A percentile compares a stretch with the other conserved stretches of the same genome.
Evolutionary conservation across 2,329 filamentous ascomycete species (phyloP).

Genomic region (Fusarium floridanum): DNA sequence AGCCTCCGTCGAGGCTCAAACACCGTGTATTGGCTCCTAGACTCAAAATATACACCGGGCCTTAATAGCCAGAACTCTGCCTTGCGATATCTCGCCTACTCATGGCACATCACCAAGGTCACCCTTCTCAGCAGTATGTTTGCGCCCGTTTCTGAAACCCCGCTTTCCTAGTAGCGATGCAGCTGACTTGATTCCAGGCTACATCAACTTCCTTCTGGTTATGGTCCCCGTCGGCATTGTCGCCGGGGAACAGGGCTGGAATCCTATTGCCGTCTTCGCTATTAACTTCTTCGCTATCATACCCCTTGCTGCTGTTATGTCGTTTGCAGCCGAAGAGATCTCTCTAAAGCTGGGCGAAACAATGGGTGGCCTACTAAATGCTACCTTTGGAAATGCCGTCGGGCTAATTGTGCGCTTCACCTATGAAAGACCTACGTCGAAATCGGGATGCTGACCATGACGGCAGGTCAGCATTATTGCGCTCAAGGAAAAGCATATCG

Average conservation of each 20-base stretch:
- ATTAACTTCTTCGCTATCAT: conserved; percentile 57
- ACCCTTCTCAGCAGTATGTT: conserved; percentile 70
- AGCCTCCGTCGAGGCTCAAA: conserved; percentile 38
- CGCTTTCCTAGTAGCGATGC: not conserved
- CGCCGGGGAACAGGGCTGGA: not conserved
- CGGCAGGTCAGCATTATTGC: too few relatives aligned
- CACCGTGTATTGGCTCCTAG: conserved; percentile 60
- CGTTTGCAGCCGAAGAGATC: too few relatives aligned
- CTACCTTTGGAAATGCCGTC: too few relatives aligned
- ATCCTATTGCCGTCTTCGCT: not conserved
- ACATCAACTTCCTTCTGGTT: conserved; percentile 59
- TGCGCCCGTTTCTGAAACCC: not conserved
- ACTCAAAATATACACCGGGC: conserved; percentile 64
- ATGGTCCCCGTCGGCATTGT: not conserved
- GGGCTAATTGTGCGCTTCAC: too few relatives aligned
- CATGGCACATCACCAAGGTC: conserved; percentile 69
- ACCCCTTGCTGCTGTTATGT: too few relatives aligned
- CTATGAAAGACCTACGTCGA: too few relatives aligned
- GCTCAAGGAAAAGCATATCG: too few relatives aligned
- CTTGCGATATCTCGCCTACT: conserved; percentile 60
- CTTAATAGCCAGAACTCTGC: conserved; percentile 61
- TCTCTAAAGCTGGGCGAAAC: too few relatives aligned
- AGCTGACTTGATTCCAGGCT: conserved; percentile 55
- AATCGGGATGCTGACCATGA: too few relatives aligned
- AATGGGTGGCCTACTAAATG: too few relatives aligned